These are phyloP conservation scores for Tricholoma matsutake DNA, from an alignment of 768 basidiomycete species.

Conservation along the genomic window DNA sequence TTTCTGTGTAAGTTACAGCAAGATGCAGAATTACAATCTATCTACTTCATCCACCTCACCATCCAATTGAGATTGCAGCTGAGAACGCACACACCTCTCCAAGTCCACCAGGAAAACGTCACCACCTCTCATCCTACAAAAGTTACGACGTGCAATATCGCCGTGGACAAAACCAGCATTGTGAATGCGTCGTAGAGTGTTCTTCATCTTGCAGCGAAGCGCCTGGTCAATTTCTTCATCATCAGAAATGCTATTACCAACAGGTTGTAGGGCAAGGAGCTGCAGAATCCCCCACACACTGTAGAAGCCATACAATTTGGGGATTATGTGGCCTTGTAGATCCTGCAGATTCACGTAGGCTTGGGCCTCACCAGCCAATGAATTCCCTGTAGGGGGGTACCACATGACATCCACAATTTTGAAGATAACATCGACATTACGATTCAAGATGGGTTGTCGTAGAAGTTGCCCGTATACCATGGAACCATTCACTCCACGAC, in stretches of 20 bases:
- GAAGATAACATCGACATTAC: neutral
- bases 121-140: neutral
- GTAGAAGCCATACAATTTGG: conserved; percentile 16
- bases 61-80: neutral
- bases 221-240: neutral
- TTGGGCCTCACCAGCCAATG: conserved; percentile 9
- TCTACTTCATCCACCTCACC: neutral
- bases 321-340: conserved; percentile 5
- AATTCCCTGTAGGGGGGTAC: neutral
- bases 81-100: neutral
- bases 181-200: conserved; percentile 13
- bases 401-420: neutral
- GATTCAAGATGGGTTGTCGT: neutral
- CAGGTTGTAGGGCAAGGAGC: conserved; percentile 14
- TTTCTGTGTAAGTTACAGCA: neutral
- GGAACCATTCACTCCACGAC: neutral
- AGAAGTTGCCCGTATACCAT: neutral
- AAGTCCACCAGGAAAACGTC: conserved; percentile 3
- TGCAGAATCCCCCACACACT: conserved; percentile 18
- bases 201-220: conserved; percentile 16
- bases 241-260: neutral
- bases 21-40: neutral
- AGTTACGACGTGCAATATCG: neutral
- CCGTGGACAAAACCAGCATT: conserved; percentile 8
- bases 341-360: neutral